These are phyloP conservation scores for Neonectria punicea DNA, from an alignment of 2,329 filamentous ascomycete species.

Conservation along the genomic window DNA sequence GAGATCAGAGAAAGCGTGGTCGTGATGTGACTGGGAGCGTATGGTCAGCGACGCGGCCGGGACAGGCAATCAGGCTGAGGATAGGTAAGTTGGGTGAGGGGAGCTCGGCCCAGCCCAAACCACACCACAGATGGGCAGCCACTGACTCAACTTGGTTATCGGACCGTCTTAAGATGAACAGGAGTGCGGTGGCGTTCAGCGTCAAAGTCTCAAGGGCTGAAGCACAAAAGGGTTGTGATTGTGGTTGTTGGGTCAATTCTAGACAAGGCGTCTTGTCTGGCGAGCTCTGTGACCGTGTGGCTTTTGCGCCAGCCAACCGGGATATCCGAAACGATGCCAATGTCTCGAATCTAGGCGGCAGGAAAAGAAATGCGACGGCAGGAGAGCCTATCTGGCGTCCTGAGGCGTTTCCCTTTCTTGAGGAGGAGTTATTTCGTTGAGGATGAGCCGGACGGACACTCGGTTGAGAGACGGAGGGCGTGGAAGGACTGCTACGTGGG, in stretches of 20 bases:
- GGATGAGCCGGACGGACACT: neutral
- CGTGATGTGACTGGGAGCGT: neutral
- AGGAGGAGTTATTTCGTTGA: neutral
- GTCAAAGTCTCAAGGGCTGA: neutral
- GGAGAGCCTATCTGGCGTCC: neutral
- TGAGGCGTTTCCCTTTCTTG: neutral
- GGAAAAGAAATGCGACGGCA: conserved; percentile 6
- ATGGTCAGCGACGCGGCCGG: conserved; percentile 11
- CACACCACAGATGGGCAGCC: conserved; percentile 12
- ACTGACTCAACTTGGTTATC: conserved; percentile 2
- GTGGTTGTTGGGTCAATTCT: conserved; percentile 6
- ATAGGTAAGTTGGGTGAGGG: neutral
- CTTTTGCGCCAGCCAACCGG: conserved; percentile 33
- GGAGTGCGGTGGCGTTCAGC: neutral
- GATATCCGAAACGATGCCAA: conserved; percentile 28
- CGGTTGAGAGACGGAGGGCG: conserved; percentile 3
- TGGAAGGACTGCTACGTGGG: neutral
- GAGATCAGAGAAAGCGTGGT: neutral
- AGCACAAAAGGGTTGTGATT: neutral
- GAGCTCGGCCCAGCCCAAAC: conserved; percentile 5
- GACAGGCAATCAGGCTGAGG: conserved; percentile 14
- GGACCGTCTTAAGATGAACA: neutral
- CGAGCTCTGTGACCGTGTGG: conserved; percentile 18
- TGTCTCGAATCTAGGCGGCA: conserved; percentile 4
- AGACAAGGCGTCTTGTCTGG: conserved; percentile 11